phyloP scores from a whole-genome alignment of 2,329 filamentous ascomycete species.

The Ophiostoma pallidulum region DNA sequence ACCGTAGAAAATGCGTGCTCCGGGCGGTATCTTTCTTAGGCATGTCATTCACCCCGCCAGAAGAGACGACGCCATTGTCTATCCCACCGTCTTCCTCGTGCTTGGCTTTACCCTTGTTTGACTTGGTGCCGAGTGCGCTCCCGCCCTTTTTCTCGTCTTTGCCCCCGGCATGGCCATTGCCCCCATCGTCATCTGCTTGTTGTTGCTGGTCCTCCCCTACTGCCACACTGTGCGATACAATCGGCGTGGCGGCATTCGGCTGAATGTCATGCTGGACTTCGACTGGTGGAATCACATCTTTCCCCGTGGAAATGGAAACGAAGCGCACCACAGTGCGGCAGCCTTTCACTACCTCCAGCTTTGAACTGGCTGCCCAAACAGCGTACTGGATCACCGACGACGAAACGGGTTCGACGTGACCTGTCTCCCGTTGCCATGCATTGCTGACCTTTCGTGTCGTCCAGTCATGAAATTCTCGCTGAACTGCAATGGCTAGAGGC shows the following conservation, averaged over 20 bases:
- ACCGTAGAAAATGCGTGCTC: background rate
- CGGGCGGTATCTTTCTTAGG: background rate
- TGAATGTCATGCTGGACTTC: constrained; percentile 13
- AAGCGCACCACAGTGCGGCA: constrained; percentile 26
- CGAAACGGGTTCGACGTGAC: constrained; percentile 23
- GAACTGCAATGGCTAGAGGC: constrained; percentile 49
- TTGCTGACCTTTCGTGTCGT: constrained; percentile 21
- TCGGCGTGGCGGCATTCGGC: constrained; percentile 31
- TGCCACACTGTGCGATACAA: constrained; percentile 27
- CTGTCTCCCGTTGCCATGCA: constrained; percentile 22
- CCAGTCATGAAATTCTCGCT: constrained; percentile 33
- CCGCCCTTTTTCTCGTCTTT: no score
- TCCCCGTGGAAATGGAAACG: constrained; percentile 32
- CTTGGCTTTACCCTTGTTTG: no score
- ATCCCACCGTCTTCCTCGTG: no score
- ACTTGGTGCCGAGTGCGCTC: no score
- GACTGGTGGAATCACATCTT: constrained; percentile 24
- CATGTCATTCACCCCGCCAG: no score
- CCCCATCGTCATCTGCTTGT: no score
- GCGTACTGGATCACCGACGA: constrained; percentile 23
- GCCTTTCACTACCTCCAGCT: constrained; percentile 18
- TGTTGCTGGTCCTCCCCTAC: background rate
- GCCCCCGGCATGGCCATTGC: no score
- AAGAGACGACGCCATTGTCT: no score
- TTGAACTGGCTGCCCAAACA: constrained; percentile 34